Evolutionary conservation across 441 rosid species (phyloP).

Genomic region (Arabidopsis hybrid): DNA sequence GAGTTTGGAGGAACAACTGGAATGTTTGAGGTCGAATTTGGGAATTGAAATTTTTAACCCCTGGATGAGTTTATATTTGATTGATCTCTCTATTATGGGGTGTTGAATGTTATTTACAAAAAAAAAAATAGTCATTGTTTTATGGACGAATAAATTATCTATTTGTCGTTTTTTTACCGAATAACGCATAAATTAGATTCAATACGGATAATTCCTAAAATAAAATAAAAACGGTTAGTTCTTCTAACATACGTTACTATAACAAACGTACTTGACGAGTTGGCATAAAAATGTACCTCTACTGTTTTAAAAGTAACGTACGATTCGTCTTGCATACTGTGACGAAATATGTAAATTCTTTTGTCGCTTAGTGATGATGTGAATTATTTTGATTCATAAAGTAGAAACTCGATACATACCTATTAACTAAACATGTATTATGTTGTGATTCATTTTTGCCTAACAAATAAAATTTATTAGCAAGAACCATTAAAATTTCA

Average conservation of each 20-base stretch:
- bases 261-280: neutral
- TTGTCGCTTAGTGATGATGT: neutral
- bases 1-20: slow-evolving; percentile 13
- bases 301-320: neutral
- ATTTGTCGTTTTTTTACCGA: too few relatives aligned
- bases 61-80: neutral
- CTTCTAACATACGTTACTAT: neutral
- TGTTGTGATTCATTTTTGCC: too few relatives aligned
- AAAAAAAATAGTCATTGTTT: too few relatives aligned
- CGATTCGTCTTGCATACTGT: too few relatives aligned
- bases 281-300: neutral
- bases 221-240: neutral
- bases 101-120: too few relatives aligned
- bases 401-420: too few relatives aligned
- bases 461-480: too few relatives aligned
- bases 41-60: neutral
- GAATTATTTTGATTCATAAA: neutral
- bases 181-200: neutral
- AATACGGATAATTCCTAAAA: neutral
- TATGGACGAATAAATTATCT: too few relatives aligned
- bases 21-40: neutral
- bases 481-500: too few relatives aligned
- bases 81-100: too few relatives aligned
- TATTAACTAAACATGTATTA: too few relatives aligned
- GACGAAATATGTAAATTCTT: too few relatives aligned